A percentile compares a stretch with the other conserved stretches of the same genome.
These are phyloP conservation scores for Sporothrix schenckii DNA, from an alignment of 2,329 filamentous ascomycete species.

Conservation along the genomic window DNA sequence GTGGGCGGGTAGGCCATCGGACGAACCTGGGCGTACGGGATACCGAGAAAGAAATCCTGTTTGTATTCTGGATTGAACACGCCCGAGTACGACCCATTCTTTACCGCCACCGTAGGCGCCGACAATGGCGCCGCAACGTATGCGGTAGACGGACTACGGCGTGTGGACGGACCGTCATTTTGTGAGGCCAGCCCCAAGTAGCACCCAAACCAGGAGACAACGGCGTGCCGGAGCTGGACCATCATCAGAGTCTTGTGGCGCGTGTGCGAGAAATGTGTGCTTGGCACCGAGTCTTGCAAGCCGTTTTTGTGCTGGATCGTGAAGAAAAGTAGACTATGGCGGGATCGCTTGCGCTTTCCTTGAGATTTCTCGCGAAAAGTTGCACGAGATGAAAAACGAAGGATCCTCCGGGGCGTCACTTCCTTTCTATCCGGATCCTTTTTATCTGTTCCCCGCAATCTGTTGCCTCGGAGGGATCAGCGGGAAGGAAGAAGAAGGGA, in stretches of 20 bases:
- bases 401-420: neutral
- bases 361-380: neutral
- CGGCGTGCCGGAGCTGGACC: neutral
- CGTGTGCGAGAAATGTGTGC: neutral
- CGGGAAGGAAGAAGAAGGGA: neutral
- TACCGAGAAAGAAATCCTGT: slow-evolving; percentile 58
- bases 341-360: no score
- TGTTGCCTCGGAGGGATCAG: neutral
- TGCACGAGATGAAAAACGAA: neutral
- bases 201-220: slow-evolving; percentile 26
- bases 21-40: slow-evolving; percentile 56
- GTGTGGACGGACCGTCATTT: neutral
- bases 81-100: slow-evolving; percentile 47
- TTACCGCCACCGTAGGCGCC: slow-evolving; percentile 30
- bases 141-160: no score
- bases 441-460: neutral
- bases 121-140: neutral
- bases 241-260: neutral
- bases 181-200: slow-evolving; percentile 4
- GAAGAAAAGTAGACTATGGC: no score
- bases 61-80: slow-evolving; percentile 42
- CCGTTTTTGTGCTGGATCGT: no score
- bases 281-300: no score
- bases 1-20: neutral
- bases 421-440: neutral